Evolutionary conservation across 805 yeast genomes (phyloP), one percentile per base, ranked within the genome.

Genomic region (Saccharomycopsis sp.): DNA sequence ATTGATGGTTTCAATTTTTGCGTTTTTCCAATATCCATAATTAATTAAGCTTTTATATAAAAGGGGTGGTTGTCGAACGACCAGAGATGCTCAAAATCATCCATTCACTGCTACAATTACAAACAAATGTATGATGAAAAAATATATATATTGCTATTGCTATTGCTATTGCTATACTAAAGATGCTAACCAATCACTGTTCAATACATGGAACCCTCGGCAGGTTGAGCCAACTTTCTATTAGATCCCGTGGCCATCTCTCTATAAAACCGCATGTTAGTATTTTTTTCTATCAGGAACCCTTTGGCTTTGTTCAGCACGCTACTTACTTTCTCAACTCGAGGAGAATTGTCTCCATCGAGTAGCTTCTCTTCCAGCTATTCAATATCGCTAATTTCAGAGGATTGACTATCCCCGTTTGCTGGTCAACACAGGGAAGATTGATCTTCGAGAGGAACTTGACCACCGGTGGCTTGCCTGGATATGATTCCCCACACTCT

Each of bases 271-370:
- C 14, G 7, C 34, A 17, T 19, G 58, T 38, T 52, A 41, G 55
- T 38, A 25, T 55, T 35, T 12, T 58, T 23, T 15, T 15, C 9
- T 25, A 19, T n/a, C 51, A 5, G 49, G 3, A 35, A 9, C n/a
- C 19, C 19, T 25, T 7, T 17, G 19, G 15, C 17, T 9, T 25
- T n/a, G 24, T 3, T 5, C n/a, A n/a, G n/a, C n/a, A n/a, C n/a
- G n/a, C 9, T 52, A 57, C 60, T 47, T 54, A 58, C 61, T 87
- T 87, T 75, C 99, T 82, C 66, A 94, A 74, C 67, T 92, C 98
- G 63, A 92, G 79, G 63, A 94, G 77, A 5, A 94, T 78, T n/a
- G 91, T 87, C 73, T 94, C 99, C 91, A 94, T 89, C 52, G 92
- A 89, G 70, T 86, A 89, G n/a, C 83, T 78, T 68, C 96, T 80